Evolutionary conservation across 78 protist genomes (phyloP).

Genomic region (Tieghemostelium lacteum): DNA sequence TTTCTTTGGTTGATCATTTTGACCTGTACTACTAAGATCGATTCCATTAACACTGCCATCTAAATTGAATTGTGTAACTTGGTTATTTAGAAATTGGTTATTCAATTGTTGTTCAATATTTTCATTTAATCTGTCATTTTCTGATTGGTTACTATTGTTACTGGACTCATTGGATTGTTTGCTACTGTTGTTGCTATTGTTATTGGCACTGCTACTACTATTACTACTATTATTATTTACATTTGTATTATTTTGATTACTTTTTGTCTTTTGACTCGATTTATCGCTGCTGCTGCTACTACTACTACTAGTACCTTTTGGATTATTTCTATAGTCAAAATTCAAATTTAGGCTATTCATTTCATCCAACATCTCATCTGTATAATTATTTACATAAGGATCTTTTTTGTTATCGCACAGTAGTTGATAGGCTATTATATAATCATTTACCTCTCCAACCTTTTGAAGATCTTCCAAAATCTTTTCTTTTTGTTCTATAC

Average conservation of each 20-base stretch:
- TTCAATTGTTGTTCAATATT: neutral
- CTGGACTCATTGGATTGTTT: no score
- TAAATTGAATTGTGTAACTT: neutral
- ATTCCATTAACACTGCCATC: neutral
- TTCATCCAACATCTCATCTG: neutral
- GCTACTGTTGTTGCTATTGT: neutral
- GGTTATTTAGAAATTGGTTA: neutral
- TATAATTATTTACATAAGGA: slow-evolving; percentile 2
- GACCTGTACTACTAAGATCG: slow-evolving; percentile 1
- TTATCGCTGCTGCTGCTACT: neutral
- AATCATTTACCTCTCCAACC: slow-evolving; percentile 62
- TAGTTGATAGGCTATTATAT: slow-evolving; percentile 64
- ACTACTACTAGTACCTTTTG: neutral
- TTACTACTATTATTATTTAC: neutral
- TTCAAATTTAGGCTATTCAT: neutral
- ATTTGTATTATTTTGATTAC: no score
- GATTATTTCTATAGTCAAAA: neutral
- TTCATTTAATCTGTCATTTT: neutral
- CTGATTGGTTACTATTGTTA: neutral
- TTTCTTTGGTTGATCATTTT: slow-evolving; percentile 29
- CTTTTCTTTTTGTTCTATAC: slow-evolving; percentile 20
- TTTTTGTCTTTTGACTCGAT: neutral
- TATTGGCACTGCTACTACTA: neutral
- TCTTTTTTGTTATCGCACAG: slow-evolving; percentile 45
- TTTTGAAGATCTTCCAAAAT: slow-evolving; percentile 47